Evolutionary conservation across 1,284 basidiomycete genomes (phyloP).

Genomic region (Ustilago lituana): DNA sequence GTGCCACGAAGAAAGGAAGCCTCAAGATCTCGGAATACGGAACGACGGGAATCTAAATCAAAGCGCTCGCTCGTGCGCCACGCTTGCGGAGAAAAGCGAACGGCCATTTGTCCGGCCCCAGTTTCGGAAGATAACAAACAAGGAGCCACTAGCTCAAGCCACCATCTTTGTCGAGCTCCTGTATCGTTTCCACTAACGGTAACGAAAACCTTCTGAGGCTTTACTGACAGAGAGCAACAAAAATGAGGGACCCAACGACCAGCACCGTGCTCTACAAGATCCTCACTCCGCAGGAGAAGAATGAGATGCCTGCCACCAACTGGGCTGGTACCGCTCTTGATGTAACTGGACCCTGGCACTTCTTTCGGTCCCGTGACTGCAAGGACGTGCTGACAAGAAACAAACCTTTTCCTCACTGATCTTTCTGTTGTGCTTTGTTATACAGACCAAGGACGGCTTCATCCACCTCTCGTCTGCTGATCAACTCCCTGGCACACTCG

Average conservation of each 20-base stretch:
- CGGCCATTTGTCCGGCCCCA: background rate
- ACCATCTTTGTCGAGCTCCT: background rate
- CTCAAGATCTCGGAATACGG: constrained; percentile 18
- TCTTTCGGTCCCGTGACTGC: too few species aligned
- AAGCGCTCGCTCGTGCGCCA: background rate
- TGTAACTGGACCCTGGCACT: constrained; percentile 49
- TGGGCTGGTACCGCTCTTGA: constrained; percentile 59
- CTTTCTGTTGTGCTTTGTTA: background rate
- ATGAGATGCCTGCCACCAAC: constrained; percentile 27
- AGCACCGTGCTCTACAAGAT: constrained; percentile 62
- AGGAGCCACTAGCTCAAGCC: background rate
- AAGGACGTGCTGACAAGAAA: background rate
- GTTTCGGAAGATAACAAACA: background rate
- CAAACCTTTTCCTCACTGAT: background rate
- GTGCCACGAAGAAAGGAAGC: too few species aligned
- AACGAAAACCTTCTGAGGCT: too few species aligned
- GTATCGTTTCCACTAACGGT: background rate
- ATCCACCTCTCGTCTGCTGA: constrained; percentile 57
- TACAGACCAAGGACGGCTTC: constrained; percentile 56
- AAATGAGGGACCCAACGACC: constrained; percentile 46
- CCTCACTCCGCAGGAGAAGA: constrained; percentile 52
- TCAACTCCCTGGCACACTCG: constrained; percentile 52
- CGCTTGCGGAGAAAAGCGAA: constrained; percentile 9
- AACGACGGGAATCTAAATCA: too few species aligned
- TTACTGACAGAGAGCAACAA: background rate